Base-by-base conservation (phyloP, 495 filamentous ascomycete species). In the Hypomontagnella submonticulosa region DNA sequence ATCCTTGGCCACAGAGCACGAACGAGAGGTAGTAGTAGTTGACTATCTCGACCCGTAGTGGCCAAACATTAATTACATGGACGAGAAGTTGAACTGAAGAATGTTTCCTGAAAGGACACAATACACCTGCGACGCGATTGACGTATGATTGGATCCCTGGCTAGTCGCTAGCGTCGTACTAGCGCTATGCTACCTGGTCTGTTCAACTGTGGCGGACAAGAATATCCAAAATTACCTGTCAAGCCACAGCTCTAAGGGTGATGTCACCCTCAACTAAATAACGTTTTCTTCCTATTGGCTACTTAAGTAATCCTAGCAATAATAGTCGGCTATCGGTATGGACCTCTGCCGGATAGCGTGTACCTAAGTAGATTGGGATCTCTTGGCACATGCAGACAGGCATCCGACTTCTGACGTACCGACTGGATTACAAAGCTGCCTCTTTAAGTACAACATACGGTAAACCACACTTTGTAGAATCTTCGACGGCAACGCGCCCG, bases 141-240 rank as follows among this genome's bases (percentile, higher is more conserved):
- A 64, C 55, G 62, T 71, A 61, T 71, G 68, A 73, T 73, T 73
- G 71, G 71, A 73, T 73, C 67, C 67, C 61, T 64, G 48, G 66
- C 37, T 34, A 38, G 15, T 43, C 1, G 18, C 48, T 49, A 40
- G 12, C 20, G 33, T 16, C 44, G 46, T 47, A 18, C 37, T 50
- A 59, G 34, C 44, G 9, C 16, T 32, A 6, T 27, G 23, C 23
- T 27, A 57, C 54, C 33, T 61, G 63, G 53, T 51, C 49, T 48
- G 11, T 54, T 49, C 30, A 32, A 3, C 34, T 49, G 52, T 64
- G 52, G 53, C 50, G 48, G 18, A 34, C 54, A 41, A 10, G 54
- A 66, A 61, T 66, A 66, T 56, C 56, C 63, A 66, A 66, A 41
- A 66, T 66, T 61, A 57, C 38, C 32, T 23, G 18, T 30, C 51